Base-by-base conservation (phyloP, 805 yeast species). In the Torulaspora delbrueckii region DNA sequence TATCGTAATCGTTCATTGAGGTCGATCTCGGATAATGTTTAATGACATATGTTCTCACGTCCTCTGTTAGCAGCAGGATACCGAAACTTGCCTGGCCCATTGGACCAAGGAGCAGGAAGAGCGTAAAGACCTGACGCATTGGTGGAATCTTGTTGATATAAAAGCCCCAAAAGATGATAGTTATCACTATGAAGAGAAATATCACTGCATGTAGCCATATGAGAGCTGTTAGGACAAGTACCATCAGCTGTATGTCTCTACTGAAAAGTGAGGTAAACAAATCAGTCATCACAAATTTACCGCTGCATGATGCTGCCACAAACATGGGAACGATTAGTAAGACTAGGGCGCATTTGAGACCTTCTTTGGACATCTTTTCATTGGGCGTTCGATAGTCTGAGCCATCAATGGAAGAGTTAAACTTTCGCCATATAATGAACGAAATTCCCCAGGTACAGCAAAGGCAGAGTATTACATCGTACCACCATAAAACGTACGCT, bases 41-140 rank as follows among this genome's bases (percentile, higher is more conserved):
- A 8, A 47, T 51, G 4, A 48, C 56, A 40, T 66, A 63, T 13
- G 46, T 33, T 45, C 56, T 57, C 43, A 52, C 55, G 56, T 78
- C 75, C 23, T 65, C 56, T 6, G 86, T 82, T 50, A 80, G 68
- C 40, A 77, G 63, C 51, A 82, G 64, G 10, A 85, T 73, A 2
- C 85, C 86, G 63, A 72, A 86, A 1, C 86, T 76, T 1, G 93
- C 95, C 65, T 89, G 96, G 14, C 96, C 96, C 59, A 85, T 63
- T 34, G 90, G 82, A 6, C 96, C 96, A 37, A 88, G 69, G 1
- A 95, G 89, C 42, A 87, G 73, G 59, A 88, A 86, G 39, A 79
- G 67, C n/a, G 89, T 75, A 59, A 83, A 82, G 2, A 84, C 74
- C 38, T 67, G 55, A 8, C 65, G 61, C 45, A 79, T 74, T 5